Evolutionary conservation across 225 moss, liverwort and hornwort genomes (phyloP).

Genomic region (Polytrichum formosum): DNA sequence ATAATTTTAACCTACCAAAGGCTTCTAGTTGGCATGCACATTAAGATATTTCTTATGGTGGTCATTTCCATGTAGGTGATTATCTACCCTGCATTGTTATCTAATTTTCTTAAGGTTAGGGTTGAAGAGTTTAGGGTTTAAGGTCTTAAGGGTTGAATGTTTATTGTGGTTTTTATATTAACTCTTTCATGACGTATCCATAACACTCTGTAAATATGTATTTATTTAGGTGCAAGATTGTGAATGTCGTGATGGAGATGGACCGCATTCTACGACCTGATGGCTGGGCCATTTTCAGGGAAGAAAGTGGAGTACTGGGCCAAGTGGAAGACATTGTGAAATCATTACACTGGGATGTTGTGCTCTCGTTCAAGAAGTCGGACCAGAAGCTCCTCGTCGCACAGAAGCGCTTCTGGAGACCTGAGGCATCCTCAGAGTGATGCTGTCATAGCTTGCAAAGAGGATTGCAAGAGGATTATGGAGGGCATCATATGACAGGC

Average conservation of each 20-base stretch:
- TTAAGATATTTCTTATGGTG: too few relatives aligned
- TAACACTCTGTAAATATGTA: background rate
- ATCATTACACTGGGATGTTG: constrained; percentile 63
- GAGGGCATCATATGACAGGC: too few relatives aligned
- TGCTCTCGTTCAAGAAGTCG: constrained; percentile 37
- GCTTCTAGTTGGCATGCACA: too few relatives aligned
- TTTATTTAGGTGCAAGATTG: constrained; percentile 36
- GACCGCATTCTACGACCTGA: constrained; percentile 74
- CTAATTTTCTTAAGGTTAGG: too few relatives aligned
- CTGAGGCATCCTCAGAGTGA: constrained; percentile 22
- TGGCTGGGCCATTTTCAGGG: constrained; percentile 84
- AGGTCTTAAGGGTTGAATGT: background rate
- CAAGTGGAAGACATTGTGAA: constrained; percentile 51
- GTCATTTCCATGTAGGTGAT: too few relatives aligned
- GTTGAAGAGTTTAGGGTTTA: background rate
- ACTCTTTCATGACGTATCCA: too few relatives aligned
- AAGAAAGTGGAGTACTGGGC: constrained; percentile 31
- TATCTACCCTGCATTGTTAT: background rate
- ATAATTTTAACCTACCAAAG: too few relatives aligned
- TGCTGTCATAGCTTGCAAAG: background rate
- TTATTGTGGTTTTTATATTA: background rate
- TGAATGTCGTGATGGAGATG: constrained; percentile 63
- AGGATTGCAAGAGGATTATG: too few relatives aligned
- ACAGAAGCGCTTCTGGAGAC: constrained; percentile 75
- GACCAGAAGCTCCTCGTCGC: constrained; percentile 53